Conservation (phyloP, 148 eudicot genomes). For the Silene latifolia region DNA sequence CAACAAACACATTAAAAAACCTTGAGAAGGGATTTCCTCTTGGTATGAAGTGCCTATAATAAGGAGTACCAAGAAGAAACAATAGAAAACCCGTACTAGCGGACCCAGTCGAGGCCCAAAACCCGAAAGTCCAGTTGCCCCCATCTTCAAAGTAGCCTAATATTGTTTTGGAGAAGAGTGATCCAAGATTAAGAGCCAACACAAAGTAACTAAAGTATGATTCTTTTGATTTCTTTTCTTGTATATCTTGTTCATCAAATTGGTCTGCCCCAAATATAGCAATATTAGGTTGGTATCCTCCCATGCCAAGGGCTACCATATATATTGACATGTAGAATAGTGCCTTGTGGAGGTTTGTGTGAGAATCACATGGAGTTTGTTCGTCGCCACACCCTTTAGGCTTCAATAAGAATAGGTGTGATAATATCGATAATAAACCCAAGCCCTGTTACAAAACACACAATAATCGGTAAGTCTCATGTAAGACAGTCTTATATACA, state of each 20-base stretch:
- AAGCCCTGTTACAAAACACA: slow-evolving; percentile 45
- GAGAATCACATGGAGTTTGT: slow-evolving; percentile 41
- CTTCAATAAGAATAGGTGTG: slow-evolving; percentile 55
- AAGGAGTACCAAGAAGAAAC: slow-evolving; percentile 55
- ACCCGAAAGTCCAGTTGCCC: slow-evolving; percentile 64
- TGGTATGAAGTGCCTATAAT: slow-evolving; percentile 53
- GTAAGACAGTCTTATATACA: not conserved
- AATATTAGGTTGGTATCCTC: slow-evolving; percentile 80
- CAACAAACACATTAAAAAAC: slow-evolving; percentile 51
- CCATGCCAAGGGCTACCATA: slow-evolving; percentile 67
- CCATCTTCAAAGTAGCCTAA: slow-evolving; percentile 60
- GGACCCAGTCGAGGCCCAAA: slow-evolving; percentile 56
- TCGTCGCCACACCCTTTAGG: slow-evolving; percentile 63
- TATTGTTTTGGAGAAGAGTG: slow-evolving; percentile 66
- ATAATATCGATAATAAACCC: slow-evolving; percentile 44
- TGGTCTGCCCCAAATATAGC: slow-evolving; percentile 83
- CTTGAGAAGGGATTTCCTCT: slow-evolving; percentile 57
- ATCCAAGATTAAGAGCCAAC: slow-evolving; percentile 67
- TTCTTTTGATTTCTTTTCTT: slow-evolving; percentile 53
- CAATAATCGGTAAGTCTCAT: not conserved
- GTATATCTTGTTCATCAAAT: slow-evolving; percentile 54
- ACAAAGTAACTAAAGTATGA: slow-evolving; percentile 72
- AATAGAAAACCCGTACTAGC: slow-evolving; percentile 40
- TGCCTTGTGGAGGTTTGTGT: slow-evolving; percentile 30
- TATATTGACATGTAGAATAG: slow-evolving; percentile 55